Evolutionary conservation across 257 asterid genomes (phyloP).

Genomic region (Solanum bulbocastanum): DNA sequence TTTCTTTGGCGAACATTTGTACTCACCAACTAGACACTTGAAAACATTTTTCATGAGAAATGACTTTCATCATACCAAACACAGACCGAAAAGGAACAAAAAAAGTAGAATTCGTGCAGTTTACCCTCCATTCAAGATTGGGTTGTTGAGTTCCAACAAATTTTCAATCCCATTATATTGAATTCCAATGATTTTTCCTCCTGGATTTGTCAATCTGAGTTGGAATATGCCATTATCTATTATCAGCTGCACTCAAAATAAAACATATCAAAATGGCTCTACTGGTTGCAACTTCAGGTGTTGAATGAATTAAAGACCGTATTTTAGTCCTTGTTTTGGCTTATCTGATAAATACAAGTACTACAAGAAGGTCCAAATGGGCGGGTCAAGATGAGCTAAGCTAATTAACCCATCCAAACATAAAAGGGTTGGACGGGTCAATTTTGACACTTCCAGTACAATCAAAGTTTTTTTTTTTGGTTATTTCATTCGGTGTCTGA

Average conservation of each 20-base stretch:
- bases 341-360: background rate
- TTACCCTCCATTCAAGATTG: conserved; percentile 45
- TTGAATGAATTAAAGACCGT: background rate
- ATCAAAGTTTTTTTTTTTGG: too few relatives aligned
- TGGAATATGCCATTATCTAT: conserved; percentile 40
- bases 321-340: background rate
- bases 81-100: background rate
- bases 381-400: background rate
- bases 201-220: conserved; percentile 39
- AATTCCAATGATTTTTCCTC: conserved; percentile 27
- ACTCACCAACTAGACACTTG: background rate
- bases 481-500: too few relatives aligned
- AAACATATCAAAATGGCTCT: background rate
- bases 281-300: background rate
- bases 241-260: conserved; percentile 24
- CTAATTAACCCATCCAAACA: background rate
- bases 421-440: background rate
- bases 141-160: conserved; percentile 37
- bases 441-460: background rate
- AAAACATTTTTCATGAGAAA: background rate
- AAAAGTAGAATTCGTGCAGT: background rate
- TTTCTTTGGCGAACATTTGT: background rate
- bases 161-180: conserved; percentile 37
- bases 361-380: background rate
- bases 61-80: background rate